A percentile compares a stretch with the other conserved stretches of the same genome.
Evolutionary conservation across 129 eudicot species (phyloP).

Genomic region (Kitagawia praeruptora): DNA sequence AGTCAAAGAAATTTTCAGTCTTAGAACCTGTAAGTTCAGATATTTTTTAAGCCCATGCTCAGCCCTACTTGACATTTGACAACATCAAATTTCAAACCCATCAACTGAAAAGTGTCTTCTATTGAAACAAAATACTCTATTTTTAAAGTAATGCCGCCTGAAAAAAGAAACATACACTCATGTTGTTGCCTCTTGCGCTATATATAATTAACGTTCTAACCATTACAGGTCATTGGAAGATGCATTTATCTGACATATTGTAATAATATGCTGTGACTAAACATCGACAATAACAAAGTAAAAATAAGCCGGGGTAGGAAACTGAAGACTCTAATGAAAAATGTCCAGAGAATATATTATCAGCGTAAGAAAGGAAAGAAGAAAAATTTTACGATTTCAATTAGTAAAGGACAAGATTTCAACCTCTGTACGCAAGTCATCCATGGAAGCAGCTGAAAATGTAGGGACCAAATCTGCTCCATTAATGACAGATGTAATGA

Average conservation of each 20-base stretch:
- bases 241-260: not conserved
- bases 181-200: not conserved
- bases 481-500: constrained; percentile 77
- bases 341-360: not conserved
- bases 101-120: not conserved
- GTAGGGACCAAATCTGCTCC: constrained; percentile 98
- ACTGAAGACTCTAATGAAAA: not conserved
- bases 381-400: not conserved
- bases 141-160: not conserved
- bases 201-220: not conserved
- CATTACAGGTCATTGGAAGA: not conserved
- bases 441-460: constrained; percentile 96
- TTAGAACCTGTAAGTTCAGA: no score
- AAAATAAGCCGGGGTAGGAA: not conserved
- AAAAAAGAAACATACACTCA: not conserved
- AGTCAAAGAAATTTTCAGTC: no score
- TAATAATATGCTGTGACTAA: not conserved
- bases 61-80: not conserved
- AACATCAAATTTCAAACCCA: not conserved
- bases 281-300: not conserved
- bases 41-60: no score
- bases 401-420: not conserved
- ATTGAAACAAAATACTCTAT: not conserved
- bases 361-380: not conserved
- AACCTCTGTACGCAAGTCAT: constrained; percentile 92